Conservation (phyloP, 1,284 basidiomycete genomes). For the Irpex lacteus region DNA sequence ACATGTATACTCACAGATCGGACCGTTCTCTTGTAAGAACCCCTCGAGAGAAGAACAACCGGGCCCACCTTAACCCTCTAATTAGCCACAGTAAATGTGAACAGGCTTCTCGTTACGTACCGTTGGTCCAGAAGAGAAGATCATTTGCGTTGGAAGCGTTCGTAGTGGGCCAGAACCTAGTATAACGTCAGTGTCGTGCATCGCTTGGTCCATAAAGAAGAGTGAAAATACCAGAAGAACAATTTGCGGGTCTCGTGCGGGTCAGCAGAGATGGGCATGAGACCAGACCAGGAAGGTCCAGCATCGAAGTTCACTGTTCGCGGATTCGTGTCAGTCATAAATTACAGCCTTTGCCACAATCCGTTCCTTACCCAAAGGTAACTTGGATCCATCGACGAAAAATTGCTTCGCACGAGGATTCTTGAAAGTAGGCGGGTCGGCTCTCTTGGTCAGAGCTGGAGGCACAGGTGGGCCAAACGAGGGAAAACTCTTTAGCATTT, state of each 20-base stretch:
- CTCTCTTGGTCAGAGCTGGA: conserved; percentile 14
- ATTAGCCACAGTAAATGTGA: neutral
- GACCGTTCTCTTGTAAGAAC: conserved; percentile 49
- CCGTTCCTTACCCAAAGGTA: conserved; percentile 28
- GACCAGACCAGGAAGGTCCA: conserved; percentile 38
- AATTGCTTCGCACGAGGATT: conserved; percentile 32
- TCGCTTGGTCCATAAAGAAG: too few species aligned
- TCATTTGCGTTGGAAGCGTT: conserved; percentile 44
- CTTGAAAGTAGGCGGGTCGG: conserved; percentile 28
- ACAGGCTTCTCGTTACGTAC: conserved; percentile 11
- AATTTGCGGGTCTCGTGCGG: conserved; percentile 38
- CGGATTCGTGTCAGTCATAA: neutral
- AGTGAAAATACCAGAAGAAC: conserved; percentile 39
- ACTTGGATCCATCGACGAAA: conserved; percentile 31
- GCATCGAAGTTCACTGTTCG: conserved; percentile 35
- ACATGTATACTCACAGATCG: conserved; percentile 27
- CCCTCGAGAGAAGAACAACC: conserved; percentile 48
- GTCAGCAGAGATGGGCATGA: conserved; percentile 36
- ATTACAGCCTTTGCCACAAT: conserved; percentile 19
- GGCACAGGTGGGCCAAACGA: conserved; percentile 38
- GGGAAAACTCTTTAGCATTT: conserved; percentile 29
- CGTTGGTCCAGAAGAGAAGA: conserved; percentile 46
- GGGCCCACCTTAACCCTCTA: conserved; percentile 35
- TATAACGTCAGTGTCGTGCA: neutral
- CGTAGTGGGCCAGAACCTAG: conserved; percentile 46